Evolutionary conservation across 1,139 yeast species (phyloP).

Genomic region (Meyerozyma elateridarum): DNA sequence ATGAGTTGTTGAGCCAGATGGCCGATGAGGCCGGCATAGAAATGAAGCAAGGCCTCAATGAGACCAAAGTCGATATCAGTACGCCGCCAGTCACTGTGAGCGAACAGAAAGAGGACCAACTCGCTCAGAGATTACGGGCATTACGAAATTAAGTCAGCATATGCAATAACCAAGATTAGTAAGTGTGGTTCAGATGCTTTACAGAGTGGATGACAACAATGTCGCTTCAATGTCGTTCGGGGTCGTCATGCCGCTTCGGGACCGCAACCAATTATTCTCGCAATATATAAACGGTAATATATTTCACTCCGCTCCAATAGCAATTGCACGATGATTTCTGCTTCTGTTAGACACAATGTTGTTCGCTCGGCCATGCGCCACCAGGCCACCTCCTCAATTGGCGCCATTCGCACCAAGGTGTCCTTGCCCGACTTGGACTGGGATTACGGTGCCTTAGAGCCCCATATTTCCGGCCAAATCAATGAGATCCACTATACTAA

Average conservation of each 20-base stretch:
- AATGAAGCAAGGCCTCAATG: constrained; percentile 73
- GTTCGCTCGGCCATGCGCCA: constrained; percentile 15
- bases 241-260: constrained; percentile 1
- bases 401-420: constrained; percentile 40
- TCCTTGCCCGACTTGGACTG: constrained; percentile 38
- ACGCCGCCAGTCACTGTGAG: constrained; percentile 35
- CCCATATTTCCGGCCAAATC: constrained; percentile 38
- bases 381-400: constrained; percentile 18
- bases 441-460: constrained; percentile 40
- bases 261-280: constrained; percentile 3
- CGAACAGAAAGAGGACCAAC: constrained; percentile 81
- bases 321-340: constrained; percentile 16
- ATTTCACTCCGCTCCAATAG: neutral
- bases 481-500: constrained; percentile 39
- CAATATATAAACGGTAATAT: neutral
- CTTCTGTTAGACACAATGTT: constrained; percentile 19
- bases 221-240: no score
- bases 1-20: constrained; percentile 81
- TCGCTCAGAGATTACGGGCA: constrained; percentile 86
- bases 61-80: constrained; percentile 43
- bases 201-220: no score
- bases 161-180: no score
- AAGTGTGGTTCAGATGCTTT: no score
- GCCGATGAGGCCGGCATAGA: constrained; percentile 98
- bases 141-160: constrained; percentile 30